These are phyloP conservation scores for Fonsecaea pedrosoi DNA, from an alignment of 2,329 filamentous ascomycete genomes.

Conservation along the genomic window DNA sequence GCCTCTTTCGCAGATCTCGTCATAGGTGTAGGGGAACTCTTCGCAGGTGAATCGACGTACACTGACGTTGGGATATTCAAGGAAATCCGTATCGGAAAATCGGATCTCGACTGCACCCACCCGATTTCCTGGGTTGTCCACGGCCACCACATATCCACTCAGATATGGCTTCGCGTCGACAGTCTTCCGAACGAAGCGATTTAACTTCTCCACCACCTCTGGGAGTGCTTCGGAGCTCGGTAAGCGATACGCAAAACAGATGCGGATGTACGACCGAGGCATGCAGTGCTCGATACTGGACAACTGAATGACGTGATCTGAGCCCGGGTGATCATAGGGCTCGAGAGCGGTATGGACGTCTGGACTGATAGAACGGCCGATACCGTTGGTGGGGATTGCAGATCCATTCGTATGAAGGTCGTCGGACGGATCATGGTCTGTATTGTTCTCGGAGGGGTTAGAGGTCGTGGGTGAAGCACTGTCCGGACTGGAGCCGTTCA, in stretches of 20 bases:
- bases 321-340: slow-evolving; percentile 11
- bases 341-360: slow-evolving; percentile 11
- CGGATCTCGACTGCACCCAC: slow-evolving; percentile 36
- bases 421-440: slow-evolving; percentile 8
- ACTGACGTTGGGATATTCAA: slow-evolving; percentile 36
- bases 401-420: slow-evolving; percentile 9
- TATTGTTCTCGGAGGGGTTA: background rate
- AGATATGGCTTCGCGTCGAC: slow-evolving; percentile 40
- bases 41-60: slow-evolving; percentile 31
- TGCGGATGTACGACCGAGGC: slow-evolving; percentile 40
- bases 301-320: slow-evolving; percentile 35
- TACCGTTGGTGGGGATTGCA: background rate
- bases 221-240: slow-evolving; percentile 22
- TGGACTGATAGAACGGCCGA: background rate
- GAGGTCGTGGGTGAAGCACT: slow-evolving; percentile 1
- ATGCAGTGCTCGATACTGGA: slow-evolving; percentile 41
- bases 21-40: slow-evolving; percentile 36
- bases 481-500: slow-evolving; percentile 21
- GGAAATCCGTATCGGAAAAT: slow-evolving; percentile 37
- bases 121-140: slow-evolving; percentile 22
- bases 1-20: slow-evolving; percentile 33
- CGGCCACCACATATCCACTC: slow-evolving; percentile 37
- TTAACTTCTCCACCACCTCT: slow-evolving; percentile 23
- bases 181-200: slow-evolving; percentile 31
- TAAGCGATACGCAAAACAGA: slow-evolving; percentile 38